phyloP scores from a whole-genome alignment of 2,329 filamentous ascomycete genomes.

The Neoscytalidium dimidiatum region DNA sequence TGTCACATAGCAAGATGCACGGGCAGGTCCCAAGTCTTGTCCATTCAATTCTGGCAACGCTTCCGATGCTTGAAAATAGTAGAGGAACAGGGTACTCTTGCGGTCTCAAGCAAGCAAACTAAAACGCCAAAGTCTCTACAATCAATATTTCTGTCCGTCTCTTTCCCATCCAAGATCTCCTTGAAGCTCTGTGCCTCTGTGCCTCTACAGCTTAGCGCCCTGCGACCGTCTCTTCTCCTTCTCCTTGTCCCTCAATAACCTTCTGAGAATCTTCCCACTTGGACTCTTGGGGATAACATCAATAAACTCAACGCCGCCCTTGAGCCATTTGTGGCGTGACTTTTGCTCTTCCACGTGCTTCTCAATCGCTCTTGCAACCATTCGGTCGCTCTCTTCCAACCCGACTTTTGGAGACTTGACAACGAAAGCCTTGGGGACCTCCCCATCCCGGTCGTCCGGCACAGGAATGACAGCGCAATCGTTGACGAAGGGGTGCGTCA shows the following conservation, averaged over 20 bases:
- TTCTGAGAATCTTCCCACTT: conserved; percentile 64
- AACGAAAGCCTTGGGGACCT: conserved; percentile 65
- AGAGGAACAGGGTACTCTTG: no score
- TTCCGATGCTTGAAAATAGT: no score
- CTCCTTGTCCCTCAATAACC: conserved; percentile 72
- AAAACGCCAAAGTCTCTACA: no score
- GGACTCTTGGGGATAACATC: conserved; percentile 60
- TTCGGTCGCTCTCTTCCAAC: conserved; percentile 54
- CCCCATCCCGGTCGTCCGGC: conserved; percentile 62
- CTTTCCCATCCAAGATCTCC: no score
- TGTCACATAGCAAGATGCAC: no score
- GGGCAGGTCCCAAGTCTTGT: no score
- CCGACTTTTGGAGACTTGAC: conserved; percentile 59
- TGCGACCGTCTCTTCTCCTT: conserved; percentile 65
- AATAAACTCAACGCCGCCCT: conserved; percentile 57
- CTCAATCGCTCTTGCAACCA: conserved; percentile 53
- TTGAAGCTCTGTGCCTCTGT: no score
- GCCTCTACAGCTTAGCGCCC: conserved; percentile 65
- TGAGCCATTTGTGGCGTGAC: conserved; percentile 63
- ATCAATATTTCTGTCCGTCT: no score
- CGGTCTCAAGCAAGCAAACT: no score
- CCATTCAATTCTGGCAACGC: no score
- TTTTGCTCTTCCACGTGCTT: conserved; percentile 64
- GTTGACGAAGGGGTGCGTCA: conserved; percentile 72
- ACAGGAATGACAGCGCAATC: conserved; percentile 79